phyloP scores from a whole-genome alignment of 1,139 yeast genomes.

The Geotrichum klebahnii region DNA sequence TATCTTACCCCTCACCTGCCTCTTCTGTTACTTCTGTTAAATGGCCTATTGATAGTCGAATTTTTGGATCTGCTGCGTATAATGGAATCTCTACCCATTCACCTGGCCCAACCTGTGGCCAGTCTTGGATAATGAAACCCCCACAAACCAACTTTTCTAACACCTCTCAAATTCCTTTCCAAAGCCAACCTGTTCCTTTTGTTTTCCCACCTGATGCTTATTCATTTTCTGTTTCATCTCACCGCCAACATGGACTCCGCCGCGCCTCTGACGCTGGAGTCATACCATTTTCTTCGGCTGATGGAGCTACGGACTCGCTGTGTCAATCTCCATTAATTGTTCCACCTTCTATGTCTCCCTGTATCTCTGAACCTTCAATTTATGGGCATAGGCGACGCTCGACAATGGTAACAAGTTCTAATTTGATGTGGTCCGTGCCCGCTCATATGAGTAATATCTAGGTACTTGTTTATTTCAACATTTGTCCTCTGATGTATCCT shows the following conservation, averaged over 20 bases:
- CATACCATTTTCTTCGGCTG: neutral
- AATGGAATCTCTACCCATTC: neutral
- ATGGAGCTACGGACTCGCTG: neutral
- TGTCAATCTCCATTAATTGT: neutral
- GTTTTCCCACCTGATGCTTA: neutral
- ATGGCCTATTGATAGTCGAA: conserved; percentile 10
- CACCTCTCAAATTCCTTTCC: neutral
- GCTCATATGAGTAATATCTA: conserved; percentile 9
- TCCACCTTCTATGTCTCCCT: neutral
- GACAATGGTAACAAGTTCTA: conserved; percentile 13
- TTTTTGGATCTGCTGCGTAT: conserved; percentile 9
- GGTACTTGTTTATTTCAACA: neutral
- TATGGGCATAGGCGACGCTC: neutral
- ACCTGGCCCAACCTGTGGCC: neutral
- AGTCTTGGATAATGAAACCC: conserved; percentile 2
- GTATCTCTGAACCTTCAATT: neutral
- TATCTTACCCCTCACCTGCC: neutral
- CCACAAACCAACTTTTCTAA: conserved; percentile 4
- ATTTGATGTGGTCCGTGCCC: conserved; percentile 18
- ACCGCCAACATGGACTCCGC: neutral
- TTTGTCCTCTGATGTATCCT: conserved; percentile 4
- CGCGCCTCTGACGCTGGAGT: neutral
- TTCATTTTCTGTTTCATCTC: neutral
- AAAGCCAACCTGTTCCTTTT: conserved; percentile 7
- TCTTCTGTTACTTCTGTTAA: conserved; percentile 11